These are phyloP conservation scores for Malassezia slooffiae DNA, from an alignment of 1,284 basidiomycete genomes.

Conservation along the genomic window DNA sequence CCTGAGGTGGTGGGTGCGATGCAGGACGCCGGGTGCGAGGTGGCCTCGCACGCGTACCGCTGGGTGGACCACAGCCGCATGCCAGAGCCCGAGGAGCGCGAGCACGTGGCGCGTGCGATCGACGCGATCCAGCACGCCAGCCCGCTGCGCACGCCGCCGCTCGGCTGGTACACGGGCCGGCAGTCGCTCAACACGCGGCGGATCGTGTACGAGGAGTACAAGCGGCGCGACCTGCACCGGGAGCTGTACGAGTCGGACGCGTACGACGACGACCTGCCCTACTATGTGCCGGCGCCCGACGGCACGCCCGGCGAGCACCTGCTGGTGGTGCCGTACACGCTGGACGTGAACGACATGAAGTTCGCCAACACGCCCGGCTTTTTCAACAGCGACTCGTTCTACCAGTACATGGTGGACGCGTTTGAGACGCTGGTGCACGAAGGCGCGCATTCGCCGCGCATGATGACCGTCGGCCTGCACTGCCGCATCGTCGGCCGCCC, in stretches of 20 bases:
- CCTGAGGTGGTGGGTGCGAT: conserved; percentile 40
- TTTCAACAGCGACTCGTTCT: conserved; percentile 46
- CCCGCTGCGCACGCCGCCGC: conserved; percentile 25
- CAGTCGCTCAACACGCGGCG: conserved; percentile 37
- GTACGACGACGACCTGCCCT: conserved; percentile 48
- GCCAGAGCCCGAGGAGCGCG: conserved; percentile 38
- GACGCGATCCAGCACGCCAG: conserved; percentile 41
- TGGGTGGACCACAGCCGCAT: conserved; percentile 46
- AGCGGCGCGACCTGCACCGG: conserved; percentile 23
- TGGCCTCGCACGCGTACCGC: conserved; percentile 46
- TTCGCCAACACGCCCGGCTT: conserved; percentile 47
- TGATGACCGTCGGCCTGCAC: conserved; percentile 49
- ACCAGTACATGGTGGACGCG: conserved; percentile 47
- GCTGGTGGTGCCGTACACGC: conserved; percentile 47
- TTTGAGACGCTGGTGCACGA: conserved; percentile 48
- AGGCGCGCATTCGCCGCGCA: conserved; percentile 44
- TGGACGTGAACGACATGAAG: conserved; percentile 48
- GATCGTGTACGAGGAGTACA: conserved; percentile 43
- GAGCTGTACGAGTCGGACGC: conserved; percentile 41
- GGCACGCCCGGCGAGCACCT: conserved; percentile 30
- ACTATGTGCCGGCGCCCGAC: conserved; percentile 44
- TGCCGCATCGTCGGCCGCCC: conserved; percentile 48
- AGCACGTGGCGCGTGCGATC: conserved; percentile 42
- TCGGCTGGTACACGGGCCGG: conserved; percentile 49
- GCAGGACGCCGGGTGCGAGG: conserved; percentile 45